Conservation (phyloP, 495 filamentous ascomycete species). For the Tuber magnatum region DNA sequence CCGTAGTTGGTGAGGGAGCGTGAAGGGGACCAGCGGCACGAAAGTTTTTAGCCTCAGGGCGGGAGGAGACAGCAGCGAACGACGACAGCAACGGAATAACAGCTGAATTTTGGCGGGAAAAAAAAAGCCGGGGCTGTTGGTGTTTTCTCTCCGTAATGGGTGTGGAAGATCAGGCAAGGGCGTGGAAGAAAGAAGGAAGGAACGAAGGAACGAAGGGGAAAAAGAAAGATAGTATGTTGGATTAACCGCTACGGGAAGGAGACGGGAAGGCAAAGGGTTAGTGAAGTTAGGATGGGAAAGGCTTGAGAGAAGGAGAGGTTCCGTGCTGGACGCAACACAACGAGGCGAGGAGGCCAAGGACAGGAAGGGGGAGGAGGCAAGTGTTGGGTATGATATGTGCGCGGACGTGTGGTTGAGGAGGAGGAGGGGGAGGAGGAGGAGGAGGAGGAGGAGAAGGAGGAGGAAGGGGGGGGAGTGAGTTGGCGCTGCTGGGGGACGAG, state of each 20-base stretch:
- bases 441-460: too few species aligned
- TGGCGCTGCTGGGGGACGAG: constrained; percentile 7
- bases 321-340: constrained; percentile 19
- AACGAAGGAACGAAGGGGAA: constrained; percentile 19
- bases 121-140: not conserved
- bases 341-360: constrained; percentile 24
- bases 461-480: constrained; percentile 22
- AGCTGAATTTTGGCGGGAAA: not conserved
- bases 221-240: constrained; percentile 22
- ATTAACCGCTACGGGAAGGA: constrained; percentile 20
- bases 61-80: constrained; percentile 3
- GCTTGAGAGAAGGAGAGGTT: constrained; percentile 28
- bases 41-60: not conserved
- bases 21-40: not conserved
- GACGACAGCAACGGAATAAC: not conserved
- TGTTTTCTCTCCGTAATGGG: not conserved
- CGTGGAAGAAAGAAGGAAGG: not conserved
- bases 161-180: not conserved
- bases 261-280: constrained; percentile 18
- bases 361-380: constrained; percentile 3
- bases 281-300: constrained; percentile 17
- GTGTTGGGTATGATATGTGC: constrained; percentile 14
- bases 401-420: constrained; percentile 10
- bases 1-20: not conserved
- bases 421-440: constrained; percentile 21